Evolutionary conservation across 169 alveolate genomes (phyloP).

Genomic region (Cryptosporidium xiaoi): DNA sequence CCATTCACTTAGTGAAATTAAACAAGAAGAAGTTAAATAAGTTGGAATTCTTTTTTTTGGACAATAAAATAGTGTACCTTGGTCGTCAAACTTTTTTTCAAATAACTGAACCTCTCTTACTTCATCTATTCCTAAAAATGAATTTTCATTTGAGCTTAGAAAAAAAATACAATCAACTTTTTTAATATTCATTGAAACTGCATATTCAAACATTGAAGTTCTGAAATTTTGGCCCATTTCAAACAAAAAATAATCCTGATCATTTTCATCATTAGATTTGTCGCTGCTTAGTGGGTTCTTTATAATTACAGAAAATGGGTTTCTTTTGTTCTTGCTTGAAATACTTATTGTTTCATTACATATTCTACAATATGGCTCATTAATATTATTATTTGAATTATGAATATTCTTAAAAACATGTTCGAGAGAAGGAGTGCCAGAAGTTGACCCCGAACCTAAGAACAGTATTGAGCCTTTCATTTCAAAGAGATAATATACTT

Average conservation of each 20-base stretch:
- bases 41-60: conserved; percentile 53
- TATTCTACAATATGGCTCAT: conserved; percentile 29
- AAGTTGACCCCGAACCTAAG: conserved; percentile 42
- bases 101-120: conserved; percentile 47
- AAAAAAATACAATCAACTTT: conserved; percentile 27
- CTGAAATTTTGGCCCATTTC: conserved; percentile 38
- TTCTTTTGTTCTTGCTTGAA: conserved; percentile 15
- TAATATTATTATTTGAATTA: neutral
- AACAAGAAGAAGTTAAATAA: conserved; percentile 34
- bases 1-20: conserved; percentile 24
- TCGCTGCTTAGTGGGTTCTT: neutral
- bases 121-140: conserved; percentile 67
- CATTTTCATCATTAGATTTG: neutral
- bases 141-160: conserved; percentile 35
- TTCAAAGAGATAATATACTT: neutral
- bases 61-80: conserved; percentile 28
- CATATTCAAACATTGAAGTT: conserved; percentile 49
- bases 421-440: conserved; percentile 44
- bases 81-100: conserved; percentile 1
- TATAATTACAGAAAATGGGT: conserved; percentile 42
- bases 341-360: conserved; percentile 16
- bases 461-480: conserved; percentile 58
- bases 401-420: conserved; percentile 54
- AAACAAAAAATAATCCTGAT: conserved; percentile 22
- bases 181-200: conserved; percentile 33